These are phyloP conservation scores for Dryadomyces quercus-mongolicae DNA, from an alignment of 2,329 filamentous ascomycete species.

Conservation along the genomic window DNA sequence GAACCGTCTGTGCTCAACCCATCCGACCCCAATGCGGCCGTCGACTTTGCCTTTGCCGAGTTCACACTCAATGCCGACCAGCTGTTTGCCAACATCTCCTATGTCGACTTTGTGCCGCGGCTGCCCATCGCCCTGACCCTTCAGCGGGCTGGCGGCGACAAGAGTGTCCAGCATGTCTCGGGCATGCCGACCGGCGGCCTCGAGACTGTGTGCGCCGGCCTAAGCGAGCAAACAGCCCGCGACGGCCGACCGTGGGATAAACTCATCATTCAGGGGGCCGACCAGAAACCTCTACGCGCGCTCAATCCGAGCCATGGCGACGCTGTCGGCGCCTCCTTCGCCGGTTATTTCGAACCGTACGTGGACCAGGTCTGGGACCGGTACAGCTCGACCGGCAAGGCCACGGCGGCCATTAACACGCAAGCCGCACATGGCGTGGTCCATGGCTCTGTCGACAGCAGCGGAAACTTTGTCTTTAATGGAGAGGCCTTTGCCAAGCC, in stretches of 20 bases:
- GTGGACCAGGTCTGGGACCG: conserved; percentile 30
- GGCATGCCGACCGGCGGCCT: conserved; percentile 49
- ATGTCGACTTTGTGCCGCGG: conserved; percentile 52
- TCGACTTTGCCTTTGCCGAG: conserved; percentile 46
- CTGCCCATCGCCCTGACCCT: conserved; percentile 42
- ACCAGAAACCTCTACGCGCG: conserved; percentile 22
- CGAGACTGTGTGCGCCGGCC: conserved; percentile 36
- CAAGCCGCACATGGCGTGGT: conserved; percentile 47
- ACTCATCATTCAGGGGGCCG: conserved; percentile 26
- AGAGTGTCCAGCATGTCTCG: conserved; percentile 33
- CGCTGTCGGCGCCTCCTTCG: conserved; percentile 30
- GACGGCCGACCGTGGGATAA: conserved; percentile 52
- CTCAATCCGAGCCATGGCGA: conserved; percentile 31
- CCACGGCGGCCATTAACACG: conserved; percentile 39
- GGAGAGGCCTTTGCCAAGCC: conserved; percentile 40
- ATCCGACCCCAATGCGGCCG: conserved; percentile 38
- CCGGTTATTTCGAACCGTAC: conserved; percentile 29
- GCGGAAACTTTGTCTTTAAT: conserved; percentile 25
- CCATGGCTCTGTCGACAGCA: conserved; percentile 31
- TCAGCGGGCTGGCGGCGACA: conserved; percentile 22
- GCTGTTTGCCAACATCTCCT: conserved; percentile 52
- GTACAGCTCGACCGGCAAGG: conserved; percentile 16
- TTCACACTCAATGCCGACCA: conserved; percentile 46
- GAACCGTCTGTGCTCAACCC: conserved; percentile 56
- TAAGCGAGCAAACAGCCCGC: conserved; percentile 39